A percentile compares a stretch with the other conserved stretches of the same genome.
Conservation (phyloP, 768 basidiomycete genomes). For the Lepiota venenata region DNA sequence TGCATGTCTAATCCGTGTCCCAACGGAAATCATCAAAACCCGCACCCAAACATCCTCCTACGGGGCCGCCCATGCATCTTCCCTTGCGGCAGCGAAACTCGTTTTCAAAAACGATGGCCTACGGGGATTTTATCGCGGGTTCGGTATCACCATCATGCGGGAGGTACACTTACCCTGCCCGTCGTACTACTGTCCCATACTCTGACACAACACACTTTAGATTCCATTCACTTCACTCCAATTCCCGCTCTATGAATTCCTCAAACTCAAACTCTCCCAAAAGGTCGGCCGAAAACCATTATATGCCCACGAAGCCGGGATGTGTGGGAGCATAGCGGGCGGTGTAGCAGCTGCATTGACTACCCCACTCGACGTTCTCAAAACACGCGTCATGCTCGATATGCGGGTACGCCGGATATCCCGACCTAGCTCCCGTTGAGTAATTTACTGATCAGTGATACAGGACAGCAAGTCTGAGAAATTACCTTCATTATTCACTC, state of each 20-base stretch:
- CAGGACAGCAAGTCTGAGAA: conserved; percentile 49
- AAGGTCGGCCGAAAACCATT: conserved; percentile 52
- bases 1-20: conserved; percentile 91
- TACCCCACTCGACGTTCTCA: conserved; percentile 94
- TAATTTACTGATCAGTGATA: not conserved
- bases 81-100: conserved; percentile 53
- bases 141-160: conserved; percentile 67
- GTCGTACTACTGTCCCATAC: conserved; percentile 24
- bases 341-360: conserved; percentile 87
- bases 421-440: not conserved
- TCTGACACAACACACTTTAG: conserved; percentile 35
- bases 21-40: conserved; percentile 95
- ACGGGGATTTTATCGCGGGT: conserved; percentile 85
- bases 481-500: conserved; percentile 50
- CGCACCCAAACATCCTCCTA: conserved; percentile 86
- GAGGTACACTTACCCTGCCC: conserved; percentile 31
- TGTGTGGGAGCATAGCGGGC: conserved; percentile 90
- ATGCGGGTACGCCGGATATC: conserved; percentile 51
- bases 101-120: conserved; percentile 62
- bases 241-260: conserved; percentile 90
- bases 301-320: conserved; percentile 72
- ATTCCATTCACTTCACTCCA: conserved; percentile 96
- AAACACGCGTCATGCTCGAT: conserved; percentile 97
- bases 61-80: conserved; percentile 50
- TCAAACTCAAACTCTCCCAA: conserved; percentile 67